Conservation (phyloP, 2,329 filamentous ascomycete genomes). For the Venturia oleaginea region DNA sequence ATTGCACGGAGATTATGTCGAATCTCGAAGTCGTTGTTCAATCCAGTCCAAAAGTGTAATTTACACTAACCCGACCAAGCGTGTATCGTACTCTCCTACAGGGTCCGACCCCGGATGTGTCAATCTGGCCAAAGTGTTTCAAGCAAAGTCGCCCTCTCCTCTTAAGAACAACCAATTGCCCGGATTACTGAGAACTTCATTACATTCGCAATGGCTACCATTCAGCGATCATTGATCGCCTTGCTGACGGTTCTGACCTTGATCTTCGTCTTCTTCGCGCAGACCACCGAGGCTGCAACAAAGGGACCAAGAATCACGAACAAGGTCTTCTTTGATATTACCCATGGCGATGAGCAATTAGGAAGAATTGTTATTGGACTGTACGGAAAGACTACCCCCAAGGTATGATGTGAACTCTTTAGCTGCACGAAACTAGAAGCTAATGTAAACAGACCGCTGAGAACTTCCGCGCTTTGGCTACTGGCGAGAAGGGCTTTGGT, state of each 20-base stretch:
- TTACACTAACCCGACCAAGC: background rate
- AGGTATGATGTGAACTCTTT: slow-evolving; percentile 32
- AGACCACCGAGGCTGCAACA: slow-evolving; percentile 56
- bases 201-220: slow-evolving; percentile 55
- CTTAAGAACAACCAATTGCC: background rate
- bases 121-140: slow-evolving; percentile 4
- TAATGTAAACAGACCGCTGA: slow-evolving; percentile 45
- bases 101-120: too few relatives aligned
- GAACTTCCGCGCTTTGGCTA: slow-evolving; percentile 66
- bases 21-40: background rate
- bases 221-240: slow-evolving; percentile 62
- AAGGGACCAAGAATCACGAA: slow-evolving; percentile 93
- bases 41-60: background rate
- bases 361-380: slow-evolving; percentile 74
- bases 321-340: slow-evolving; percentile 85
- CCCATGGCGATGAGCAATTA: slow-evolving; percentile 62
- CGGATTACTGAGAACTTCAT: background rate
- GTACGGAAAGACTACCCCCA: slow-evolving; percentile 79
- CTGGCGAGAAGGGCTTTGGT: slow-evolving; percentile 77
- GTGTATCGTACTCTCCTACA: background rate
- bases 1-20: background rate
- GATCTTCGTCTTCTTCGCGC: slow-evolving; percentile 64
- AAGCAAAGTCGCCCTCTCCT: background rate
- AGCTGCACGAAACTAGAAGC: slow-evolving; percentile 16
- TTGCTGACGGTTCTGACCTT: slow-evolving; percentile 69